These are phyloP conservation scores for Lentinus tigrinus DNA, from an alignment of 768 basidiomycete genomes.

Conservation along the genomic window DNA sequence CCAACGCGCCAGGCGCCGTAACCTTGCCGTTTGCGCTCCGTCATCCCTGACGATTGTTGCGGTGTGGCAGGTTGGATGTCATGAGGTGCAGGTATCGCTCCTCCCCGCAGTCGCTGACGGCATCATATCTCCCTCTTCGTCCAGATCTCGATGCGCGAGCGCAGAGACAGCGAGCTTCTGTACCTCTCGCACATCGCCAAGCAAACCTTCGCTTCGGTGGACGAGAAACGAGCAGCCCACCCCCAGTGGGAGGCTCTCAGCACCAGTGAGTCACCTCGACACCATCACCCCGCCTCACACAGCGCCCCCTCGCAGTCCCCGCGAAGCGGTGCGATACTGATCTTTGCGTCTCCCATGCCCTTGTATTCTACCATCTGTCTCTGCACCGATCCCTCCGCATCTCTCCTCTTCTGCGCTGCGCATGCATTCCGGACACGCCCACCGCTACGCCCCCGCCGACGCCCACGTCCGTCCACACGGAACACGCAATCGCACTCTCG, in stretches of 20 bases:
- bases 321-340: not conserved
- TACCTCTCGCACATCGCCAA: conserved; percentile 70
- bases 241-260: conserved; percentile 68
- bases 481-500: not conserved
- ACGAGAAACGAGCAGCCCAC: conserved; percentile 48
- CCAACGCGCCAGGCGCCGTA: not conserved
- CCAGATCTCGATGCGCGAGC: conserved; percentile 69
- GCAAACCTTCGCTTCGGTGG: conserved; percentile 38
- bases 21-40: not conserved
- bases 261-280: conserved; percentile 44
- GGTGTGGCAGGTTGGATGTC: no score
- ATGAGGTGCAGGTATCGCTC: no score
- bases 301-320: not conserved
- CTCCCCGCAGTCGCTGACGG: conserved; percentile 8
- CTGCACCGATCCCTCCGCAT: not conserved
- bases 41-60: no score
- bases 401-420: not conserved
- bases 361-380: not conserved
- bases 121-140: not conserved
- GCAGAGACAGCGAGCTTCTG: conserved; percentile 79
- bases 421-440: not conserved
- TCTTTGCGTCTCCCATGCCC: not conserved
- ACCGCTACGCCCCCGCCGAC: not conserved
- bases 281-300: not conserved
- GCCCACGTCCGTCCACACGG: not conserved